Evolutionary conservation across 176 grass and related monocot species (phyloP), one percentile per base, ranked within the genome.

Genomic region (Olyra latifolia): DNA sequence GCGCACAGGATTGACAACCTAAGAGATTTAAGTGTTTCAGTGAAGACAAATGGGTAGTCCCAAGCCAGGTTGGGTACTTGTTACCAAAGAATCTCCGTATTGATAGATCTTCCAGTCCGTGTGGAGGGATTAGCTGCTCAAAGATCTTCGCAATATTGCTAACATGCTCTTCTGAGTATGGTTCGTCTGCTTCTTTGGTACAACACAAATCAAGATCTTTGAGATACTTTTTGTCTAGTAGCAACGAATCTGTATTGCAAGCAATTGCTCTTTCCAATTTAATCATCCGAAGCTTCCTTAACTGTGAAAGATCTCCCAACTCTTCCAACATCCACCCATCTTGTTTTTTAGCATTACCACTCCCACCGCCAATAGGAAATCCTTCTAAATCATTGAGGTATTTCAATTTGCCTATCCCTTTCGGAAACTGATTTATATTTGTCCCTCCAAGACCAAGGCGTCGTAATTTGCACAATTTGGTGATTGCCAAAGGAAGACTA

Each of bases 381-480:
- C 32, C 61, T 10, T 1, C 2, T 10, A 64, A 9, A 38, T 64
- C 61, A 64, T 3, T 64, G 16, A 64, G 30, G 19, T n/a, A 41
- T 5, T 47, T 62, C 22, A 88, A 8, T 50, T 65, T 83, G 2
- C 53, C 24, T 44, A 83, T 71, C 2, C 72, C 86, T 35, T 63
- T 72, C 16, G 86, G 86, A 3, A 88, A 42, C 7, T 78, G 7
- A 16, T 43, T 77, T 57, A 88, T 38, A 43, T 44, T 44, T 16
- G 42, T 78, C 4, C 5, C n/a, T 0, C 0, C 4, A 40, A 88
- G 52, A 6, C 40, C 27, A 69, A 78, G 46, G 43, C 53, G 45
- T 16, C 86, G 83, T 60, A 88, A 76, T 29, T 39, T 88, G 39
- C 10, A 46, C 60, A 88, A 58, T 14, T 22, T 14, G 1, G 72